Percentiles rank a stretch among this genome's conserved stretches.
These are phyloP conservation scores for Aspergillus incahuasiensis DNA, from an alignment of 495 filamentous ascomycete species.

Conservation along the genomic window DNA sequence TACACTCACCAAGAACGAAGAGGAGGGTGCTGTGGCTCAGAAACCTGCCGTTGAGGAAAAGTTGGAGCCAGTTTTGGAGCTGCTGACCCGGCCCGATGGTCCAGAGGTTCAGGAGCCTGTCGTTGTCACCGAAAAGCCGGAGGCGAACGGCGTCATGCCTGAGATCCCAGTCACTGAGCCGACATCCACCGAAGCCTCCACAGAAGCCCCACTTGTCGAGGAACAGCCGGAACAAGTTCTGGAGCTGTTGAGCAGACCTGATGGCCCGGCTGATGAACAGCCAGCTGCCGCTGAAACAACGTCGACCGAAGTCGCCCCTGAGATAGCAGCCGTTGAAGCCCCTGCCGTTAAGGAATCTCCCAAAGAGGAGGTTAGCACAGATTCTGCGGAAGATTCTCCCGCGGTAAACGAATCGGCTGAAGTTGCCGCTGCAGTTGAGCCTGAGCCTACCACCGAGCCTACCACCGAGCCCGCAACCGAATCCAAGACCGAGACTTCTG, in stretches of 20 bases:
- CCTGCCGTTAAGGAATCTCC: conserved; percentile 9
- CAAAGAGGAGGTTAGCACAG: conserved; percentile 8
- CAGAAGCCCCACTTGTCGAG: conserved; percentile 10
- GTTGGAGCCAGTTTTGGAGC: conserved; percentile 8
- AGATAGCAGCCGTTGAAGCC: conserved; percentile 9
- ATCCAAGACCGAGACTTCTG: neutral
- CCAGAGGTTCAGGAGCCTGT: conserved; percentile 3
- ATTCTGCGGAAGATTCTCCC: neutral
- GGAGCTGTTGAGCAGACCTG: neutral
- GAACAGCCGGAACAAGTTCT: neutral
- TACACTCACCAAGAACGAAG: neutral
- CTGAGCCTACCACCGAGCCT: neutral
- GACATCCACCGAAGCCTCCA: neutral
- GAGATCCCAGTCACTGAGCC: conserved; percentile 2
- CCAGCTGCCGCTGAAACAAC: neutral
- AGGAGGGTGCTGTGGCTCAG: conserved; percentile 1
- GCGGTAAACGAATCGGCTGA: neutral
- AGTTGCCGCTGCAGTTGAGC: conserved; percentile 6
- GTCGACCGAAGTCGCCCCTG: neutral
- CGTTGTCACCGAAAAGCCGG: neutral
- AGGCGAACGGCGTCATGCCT: conserved; percentile 8
- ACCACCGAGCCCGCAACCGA: conserved; percentile 12
- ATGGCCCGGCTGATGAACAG: conserved; percentile 5
- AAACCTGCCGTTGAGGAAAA: conserved; percentile 12
- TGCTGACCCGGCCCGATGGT: neutral